A percentile compares a stretch with the other conserved stretches of the same genome.
These are phyloP conservation scores for Ganoderma resinaceum DNA, from an alignment of 1,284 basidiomycete species.

Conservation along the genomic window DNA sequence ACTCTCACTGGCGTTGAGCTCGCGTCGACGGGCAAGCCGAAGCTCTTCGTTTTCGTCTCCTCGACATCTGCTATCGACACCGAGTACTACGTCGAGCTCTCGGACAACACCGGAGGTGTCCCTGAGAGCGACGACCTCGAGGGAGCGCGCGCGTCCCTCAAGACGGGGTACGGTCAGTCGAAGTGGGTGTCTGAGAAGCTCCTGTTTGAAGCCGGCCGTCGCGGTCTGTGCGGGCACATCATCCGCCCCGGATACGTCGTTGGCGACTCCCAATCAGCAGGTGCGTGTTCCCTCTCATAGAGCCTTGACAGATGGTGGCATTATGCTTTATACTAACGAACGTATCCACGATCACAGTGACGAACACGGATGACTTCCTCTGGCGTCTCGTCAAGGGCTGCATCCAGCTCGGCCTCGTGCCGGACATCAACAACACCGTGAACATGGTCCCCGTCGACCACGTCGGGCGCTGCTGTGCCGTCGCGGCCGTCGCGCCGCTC, in stretches of 20 bases:
- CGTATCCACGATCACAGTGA: slow-evolving; percentile 66
- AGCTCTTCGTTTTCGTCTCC: slow-evolving; percentile 91
- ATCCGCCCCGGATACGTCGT: slow-evolving; percentile 97
- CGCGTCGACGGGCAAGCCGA: slow-evolving; percentile 78
- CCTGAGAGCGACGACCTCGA: slow-evolving; percentile 93
- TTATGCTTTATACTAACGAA: neutral
- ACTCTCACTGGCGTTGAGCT: slow-evolving; percentile 88
- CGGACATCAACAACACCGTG: slow-evolving; percentile 98
- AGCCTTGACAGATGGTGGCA: slow-evolving; percentile 20
- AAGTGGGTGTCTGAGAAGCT: slow-evolving; percentile 99
- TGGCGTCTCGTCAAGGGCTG: slow-evolving; percentile 99
- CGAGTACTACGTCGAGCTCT: slow-evolving; percentile 88
- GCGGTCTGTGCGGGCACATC: slow-evolving; percentile 90
- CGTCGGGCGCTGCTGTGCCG: slow-evolving; percentile 85
- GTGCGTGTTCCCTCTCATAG: slow-evolving; percentile 48
- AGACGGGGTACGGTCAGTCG: slow-evolving; percentile 95
- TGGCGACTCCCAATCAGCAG: slow-evolving; percentile 88
- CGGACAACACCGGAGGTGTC: slow-evolving; percentile 78
- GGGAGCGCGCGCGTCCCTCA: slow-evolving; percentile 78
- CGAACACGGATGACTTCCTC: slow-evolving; percentile 99
- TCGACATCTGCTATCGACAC: slow-evolving; percentile 95
- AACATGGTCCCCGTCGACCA: slow-evolving; percentile 99
- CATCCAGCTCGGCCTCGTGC: slow-evolving; percentile 93
- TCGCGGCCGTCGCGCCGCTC: slow-evolving; percentile 71
- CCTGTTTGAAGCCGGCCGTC: slow-evolving; percentile 87